Evolutionary conservation across 2,329 filamentous ascomycete genomes (phyloP), one percentile per base, ranked within the genome.

Genomic region (Trichoderma sp.): DNA sequence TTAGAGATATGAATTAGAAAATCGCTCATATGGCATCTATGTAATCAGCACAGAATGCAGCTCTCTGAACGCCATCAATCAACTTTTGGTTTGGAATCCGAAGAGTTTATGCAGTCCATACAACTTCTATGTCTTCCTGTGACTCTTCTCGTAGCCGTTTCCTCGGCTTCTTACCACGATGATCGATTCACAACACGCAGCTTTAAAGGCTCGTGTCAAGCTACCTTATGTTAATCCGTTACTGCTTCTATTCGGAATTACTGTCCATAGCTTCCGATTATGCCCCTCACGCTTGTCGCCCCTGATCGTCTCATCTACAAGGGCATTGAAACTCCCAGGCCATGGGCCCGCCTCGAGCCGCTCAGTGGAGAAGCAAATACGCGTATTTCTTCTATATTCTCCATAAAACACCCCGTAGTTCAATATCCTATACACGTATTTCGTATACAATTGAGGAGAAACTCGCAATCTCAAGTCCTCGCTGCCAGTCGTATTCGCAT

Each of bases 401-500:
- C 64, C 64, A 67, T 67, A 28, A 51, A 64, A 39, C 28, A 43
- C 32, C 28, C 34, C 62, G 15, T 51, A 18, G n/a, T 14, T 51
- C n/a, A 26, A 28, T 28, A 43, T 39, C 6, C 32, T 30, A 56
- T 53, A 57, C 64, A 34, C 65, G 65, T 68, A 68, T 68, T 68
- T 43, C 21, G 32, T 28, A 57, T 53, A 57, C 15, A 3, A 57
- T 3, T 58, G 56, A 60, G 56, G 28, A 60, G 28, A 34, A 24
- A 30, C 58, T 21, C 21, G 21, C n/a, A 60, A 14, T 60, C 8
- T 24, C 18, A 32, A 63, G 32, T 15, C 12, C 24, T 58, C 11
- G 1, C 9, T 18, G 28, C 11, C 6, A 30, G 43, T 68, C 65
- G 65, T 68, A 68, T 68, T 68, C 65, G 65, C 65, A 58, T 68